Evolutionary conservation across 1,284 basidiomycete species (phyloP).

Genomic region (Tylopilus orsonianus): DNA sequence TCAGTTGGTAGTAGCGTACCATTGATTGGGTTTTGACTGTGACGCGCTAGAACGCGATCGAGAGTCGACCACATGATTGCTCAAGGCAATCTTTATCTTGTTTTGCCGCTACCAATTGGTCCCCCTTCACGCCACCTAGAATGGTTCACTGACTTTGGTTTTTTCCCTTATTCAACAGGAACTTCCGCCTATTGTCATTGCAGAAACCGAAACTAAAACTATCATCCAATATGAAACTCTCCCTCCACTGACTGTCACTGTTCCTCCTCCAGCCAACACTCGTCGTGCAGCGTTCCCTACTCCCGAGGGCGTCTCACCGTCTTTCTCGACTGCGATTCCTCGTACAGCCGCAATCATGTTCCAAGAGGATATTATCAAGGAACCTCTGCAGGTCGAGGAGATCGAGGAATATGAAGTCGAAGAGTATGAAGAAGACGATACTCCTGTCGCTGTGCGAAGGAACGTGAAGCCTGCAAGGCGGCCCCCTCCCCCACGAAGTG

Average conservation of each 20-base stretch:
- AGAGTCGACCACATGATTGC: conserved; percentile 44
- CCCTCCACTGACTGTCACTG: conserved; percentile 51
- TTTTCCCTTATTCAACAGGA: conserved; percentile 45
- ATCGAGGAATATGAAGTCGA: conserved; percentile 38
- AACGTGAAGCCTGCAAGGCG: conserved; percentile 32
- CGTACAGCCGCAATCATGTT: conserved; percentile 66
- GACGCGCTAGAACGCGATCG: conserved; percentile 40
- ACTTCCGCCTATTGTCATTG: conserved; percentile 61
- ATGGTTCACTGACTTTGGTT: conserved; percentile 34
- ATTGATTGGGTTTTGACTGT: conserved; percentile 20
- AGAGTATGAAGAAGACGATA: conserved; percentile 35
- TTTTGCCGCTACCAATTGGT: conserved; percentile 37
- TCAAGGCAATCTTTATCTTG: conserved; percentile 22
- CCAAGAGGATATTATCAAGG: conserved; percentile 49
- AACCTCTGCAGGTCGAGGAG: conserved; percentile 30
- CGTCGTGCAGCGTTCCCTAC: conserved; percentile 71
- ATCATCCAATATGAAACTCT: conserved; percentile 61
- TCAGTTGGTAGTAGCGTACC: conserved; percentile 37
- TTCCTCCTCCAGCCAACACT: conserved; percentile 75
- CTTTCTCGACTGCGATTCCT: conserved; percentile 54
- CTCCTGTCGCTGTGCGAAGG: conserved; percentile 30
- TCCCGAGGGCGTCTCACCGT: conserved; percentile 57
- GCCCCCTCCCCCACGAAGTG: conserved; percentile 27
- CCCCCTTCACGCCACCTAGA: conserved; percentile 35
- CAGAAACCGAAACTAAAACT: conserved; percentile 66